Conservation (phyloP, 2,329 filamentous ascomycete species). For the Periconia macrospinosa region DNA sequence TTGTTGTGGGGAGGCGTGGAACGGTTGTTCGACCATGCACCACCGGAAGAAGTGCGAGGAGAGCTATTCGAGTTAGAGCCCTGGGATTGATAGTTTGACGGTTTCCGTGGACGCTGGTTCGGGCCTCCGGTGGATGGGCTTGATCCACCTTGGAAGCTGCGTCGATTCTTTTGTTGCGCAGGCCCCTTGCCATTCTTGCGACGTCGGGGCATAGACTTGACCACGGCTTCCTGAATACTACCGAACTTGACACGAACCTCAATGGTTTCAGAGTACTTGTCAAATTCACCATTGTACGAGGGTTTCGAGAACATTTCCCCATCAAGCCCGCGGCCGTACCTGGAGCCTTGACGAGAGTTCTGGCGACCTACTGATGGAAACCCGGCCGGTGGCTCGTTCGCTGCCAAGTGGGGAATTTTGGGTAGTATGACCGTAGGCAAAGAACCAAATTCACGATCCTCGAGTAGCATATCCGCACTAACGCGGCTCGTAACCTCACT, state of each 20-base stretch:
- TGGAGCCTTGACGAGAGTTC: conserved; percentile 13
- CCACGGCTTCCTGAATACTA: conserved; percentile 29
- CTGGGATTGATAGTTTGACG: conserved; percentile 31
- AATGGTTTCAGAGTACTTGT: conserved; percentile 24
- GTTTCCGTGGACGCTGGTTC: conserved; percentile 34
- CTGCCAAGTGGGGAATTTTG: conserved; percentile 36
- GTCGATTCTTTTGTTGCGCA: conserved; percentile 28
- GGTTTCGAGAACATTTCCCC: conserved; percentile 32
- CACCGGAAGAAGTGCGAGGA: conserved; percentile 26
- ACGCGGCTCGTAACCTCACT: conserved; percentile 44
- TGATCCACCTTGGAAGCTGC: conserved; percentile 20
- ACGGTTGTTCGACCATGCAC: conserved; percentile 31
- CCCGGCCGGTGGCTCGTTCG: conserved; percentile 31
- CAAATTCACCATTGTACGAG: conserved; percentile 24
- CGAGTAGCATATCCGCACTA: conserved; percentile 45
- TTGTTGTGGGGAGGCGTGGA: conserved; percentile 17
- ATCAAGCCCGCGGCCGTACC: background rate
- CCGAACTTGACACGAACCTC: conserved; percentile 30
- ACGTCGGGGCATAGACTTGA: conserved; percentile 31
- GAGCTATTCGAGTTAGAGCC: conserved; percentile 25
- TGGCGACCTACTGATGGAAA: conserved; percentile 14
- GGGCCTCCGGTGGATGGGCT: conserved; percentile 14
- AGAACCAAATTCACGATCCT: conserved; percentile 52
- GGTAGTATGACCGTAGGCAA: conserved; percentile 42
- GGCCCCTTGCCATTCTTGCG: conserved; percentile 22